phyloP scores from a whole-genome alignment of 2,329 filamentous ascomycete genomes.

The Sporothrix sp. region DNA sequence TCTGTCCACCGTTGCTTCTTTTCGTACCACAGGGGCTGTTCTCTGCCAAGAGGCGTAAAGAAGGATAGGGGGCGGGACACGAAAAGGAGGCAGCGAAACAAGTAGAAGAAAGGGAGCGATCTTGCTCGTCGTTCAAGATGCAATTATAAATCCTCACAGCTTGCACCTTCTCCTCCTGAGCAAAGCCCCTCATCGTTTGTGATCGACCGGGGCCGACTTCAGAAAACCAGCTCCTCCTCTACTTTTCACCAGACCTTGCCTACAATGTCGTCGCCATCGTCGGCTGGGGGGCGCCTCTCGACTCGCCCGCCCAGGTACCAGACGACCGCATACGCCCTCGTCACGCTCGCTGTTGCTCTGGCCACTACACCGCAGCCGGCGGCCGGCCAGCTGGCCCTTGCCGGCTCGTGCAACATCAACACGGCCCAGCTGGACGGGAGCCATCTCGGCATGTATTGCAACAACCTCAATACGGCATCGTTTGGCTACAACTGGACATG shows the following conservation, averaged over 20 bases:
- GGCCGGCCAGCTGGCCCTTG: constrained; percentile 18
- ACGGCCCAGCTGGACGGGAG: constrained; percentile 25
- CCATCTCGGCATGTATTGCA: constrained; percentile 32
- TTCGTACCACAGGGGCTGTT: not conserved
- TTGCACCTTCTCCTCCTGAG: too few species aligned
- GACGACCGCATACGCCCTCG: not conserved
- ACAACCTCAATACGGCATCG: constrained; percentile 26
- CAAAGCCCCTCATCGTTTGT: too few species aligned
- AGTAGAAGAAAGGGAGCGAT: too few species aligned
- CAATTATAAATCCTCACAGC: too few species aligned
- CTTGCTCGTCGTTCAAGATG: too few species aligned
- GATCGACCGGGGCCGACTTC: too few species aligned
- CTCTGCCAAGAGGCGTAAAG: not conserved
- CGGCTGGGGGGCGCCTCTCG: not conserved
- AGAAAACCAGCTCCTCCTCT: too few species aligned
- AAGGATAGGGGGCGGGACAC: not conserved
- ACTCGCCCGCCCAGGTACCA: not conserved
- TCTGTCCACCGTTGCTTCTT: not conserved
- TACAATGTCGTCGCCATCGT: not conserved
- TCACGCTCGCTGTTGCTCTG: not conserved
- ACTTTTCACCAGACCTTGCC: too few species aligned
- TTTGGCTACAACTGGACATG: constrained; percentile 33
- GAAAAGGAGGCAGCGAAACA: not conserved
- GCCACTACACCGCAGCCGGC: not conserved
- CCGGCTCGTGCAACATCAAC: constrained; percentile 29